A percentile compares a stretch with the other conserved stretches of the same genome.
Evolutionary conservation across 495 filamentous ascomycete genomes (phyloP).

Genomic region (Podospora anserina): DNA sequence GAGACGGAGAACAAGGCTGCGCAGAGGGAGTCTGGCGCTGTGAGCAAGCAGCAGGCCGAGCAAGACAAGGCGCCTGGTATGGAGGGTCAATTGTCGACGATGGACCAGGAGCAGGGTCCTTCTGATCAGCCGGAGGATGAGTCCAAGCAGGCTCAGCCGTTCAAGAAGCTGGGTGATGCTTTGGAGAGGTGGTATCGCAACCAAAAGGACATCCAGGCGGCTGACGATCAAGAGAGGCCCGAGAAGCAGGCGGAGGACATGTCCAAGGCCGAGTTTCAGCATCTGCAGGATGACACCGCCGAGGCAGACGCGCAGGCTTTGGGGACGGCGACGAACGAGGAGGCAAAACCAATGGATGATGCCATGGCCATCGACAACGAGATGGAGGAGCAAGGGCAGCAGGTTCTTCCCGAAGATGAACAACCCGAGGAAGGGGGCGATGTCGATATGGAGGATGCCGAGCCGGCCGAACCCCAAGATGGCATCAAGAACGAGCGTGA

Average conservation of each 20-base stretch:
- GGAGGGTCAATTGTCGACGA: slow-evolving; percentile 46
- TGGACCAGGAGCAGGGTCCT: slow-evolving; percentile 54
- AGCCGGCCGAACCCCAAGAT: slow-evolving; percentile 37
- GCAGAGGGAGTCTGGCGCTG: slow-evolving; percentile 48
- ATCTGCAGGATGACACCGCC: slow-evolving; percentile 78
- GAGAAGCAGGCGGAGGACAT: slow-evolving; percentile 56
- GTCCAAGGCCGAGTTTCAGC: slow-evolving; percentile 68
- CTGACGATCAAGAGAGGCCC: slow-evolving; percentile 52
- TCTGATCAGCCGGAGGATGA: slow-evolving; percentile 45
- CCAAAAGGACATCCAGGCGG: slow-evolving; percentile 69
- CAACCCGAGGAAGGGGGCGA: slow-evolving; percentile 52
- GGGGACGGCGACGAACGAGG: slow-evolving; percentile 82
- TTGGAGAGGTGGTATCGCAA: slow-evolving; percentile 90
- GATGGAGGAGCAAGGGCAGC: slow-evolving; percentile 52
- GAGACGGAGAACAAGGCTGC: slow-evolving; percentile 43
- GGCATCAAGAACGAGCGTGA: slow-evolving; percentile 42
- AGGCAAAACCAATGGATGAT: slow-evolving; percentile 76
- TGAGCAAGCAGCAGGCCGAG: slow-evolving; percentile 48
- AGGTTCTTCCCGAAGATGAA: slow-evolving; percentile 55
- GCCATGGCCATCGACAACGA: slow-evolving; percentile 78
- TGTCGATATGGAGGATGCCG: slow-evolving; percentile 40
- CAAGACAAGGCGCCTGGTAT: slow-evolving; percentile 49
- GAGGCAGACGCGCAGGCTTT: slow-evolving; percentile 84
- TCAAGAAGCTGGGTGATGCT: slow-evolving; percentile 89
- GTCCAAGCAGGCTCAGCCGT: slow-evolving; percentile 56